Percentiles rank a stretch among this genome's conserved stretches.
Evolutionary conservation across 148 eudicot species (phyloP).

Genomic region (Gaultheria prostrata): DNA sequence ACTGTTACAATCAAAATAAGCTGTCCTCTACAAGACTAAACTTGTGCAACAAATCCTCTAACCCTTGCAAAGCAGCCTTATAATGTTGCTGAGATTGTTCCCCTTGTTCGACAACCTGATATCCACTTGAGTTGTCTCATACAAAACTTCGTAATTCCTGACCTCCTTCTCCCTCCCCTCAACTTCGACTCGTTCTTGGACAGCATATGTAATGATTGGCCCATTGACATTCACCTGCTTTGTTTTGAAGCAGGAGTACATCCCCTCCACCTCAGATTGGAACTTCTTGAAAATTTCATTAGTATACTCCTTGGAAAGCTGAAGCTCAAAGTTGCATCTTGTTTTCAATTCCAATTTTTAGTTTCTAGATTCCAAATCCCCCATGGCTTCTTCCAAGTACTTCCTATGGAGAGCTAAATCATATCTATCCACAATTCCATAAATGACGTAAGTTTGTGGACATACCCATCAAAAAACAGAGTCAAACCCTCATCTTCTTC

Average conservation of each 20-base stretch:
- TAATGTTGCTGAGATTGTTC: constrained; percentile 32
- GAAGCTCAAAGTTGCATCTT: constrained; percentile 34
- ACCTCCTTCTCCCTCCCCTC: constrained; percentile 33
- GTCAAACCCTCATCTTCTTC: constrained; percentile 23
- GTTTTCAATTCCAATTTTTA: constrained; percentile 31
- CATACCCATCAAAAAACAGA: constrained; percentile 37
- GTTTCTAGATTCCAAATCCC: constrained; percentile 31
- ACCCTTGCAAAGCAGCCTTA: constrained; percentile 26
- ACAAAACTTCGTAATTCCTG: constrained; percentile 34
- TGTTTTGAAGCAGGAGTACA: constrained; percentile 35
- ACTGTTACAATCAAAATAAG: constrained; percentile 16
- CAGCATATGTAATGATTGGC: constrained; percentile 26
- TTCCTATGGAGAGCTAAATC: constrained; percentile 33
- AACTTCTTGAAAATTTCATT: constrained; percentile 31
- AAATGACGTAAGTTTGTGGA: constrained; percentile 37
- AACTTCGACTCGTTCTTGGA: constrained; percentile 31
- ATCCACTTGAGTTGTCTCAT: constrained; percentile 33
- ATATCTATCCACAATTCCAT: constrained; percentile 37
- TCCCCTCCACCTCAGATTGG: constrained; percentile 35
- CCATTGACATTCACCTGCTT: constrained; percentile 30
- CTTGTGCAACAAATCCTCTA: constrained; percentile 23
- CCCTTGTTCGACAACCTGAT: constrained; percentile 35
- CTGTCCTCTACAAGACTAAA: constrained; percentile 21
- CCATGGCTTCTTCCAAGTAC: constrained; percentile 34
- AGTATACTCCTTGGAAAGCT: constrained; percentile 35